Base-by-base conservation (phyloP, 2,329 filamentous ascomycete genomes). In the Pseudopyrenochaeta lycopersici region DNA sequence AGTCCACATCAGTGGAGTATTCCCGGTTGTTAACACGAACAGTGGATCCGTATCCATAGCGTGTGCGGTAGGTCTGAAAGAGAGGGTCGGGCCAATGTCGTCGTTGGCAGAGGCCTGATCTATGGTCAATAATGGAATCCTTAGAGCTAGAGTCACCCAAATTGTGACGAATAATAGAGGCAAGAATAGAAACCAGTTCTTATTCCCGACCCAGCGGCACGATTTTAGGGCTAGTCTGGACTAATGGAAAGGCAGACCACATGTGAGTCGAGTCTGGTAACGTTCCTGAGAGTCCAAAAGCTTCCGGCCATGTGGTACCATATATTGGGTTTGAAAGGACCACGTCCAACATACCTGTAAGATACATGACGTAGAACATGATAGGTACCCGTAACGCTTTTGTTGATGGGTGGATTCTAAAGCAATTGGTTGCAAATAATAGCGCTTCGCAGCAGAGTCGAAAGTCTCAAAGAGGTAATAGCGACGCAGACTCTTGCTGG, bases 1-100 rank as follows among this genome's bases (percentile, higher is more conserved):
- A 96, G 60, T 89, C 85, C 32, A 90, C 85, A 76, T 97, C 92
- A 38, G 93, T 97, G 76, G 93, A 91, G 80, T 97, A 98, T 81
- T 97, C 92, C 72, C 94, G 90, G 67, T 96, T 96, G 81, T 98
- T 97, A 75, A 98, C 94, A 60, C 95, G 86, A 52, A 97, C 94
- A 53, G 92, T 88, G 81, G 93, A 97, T 54, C 90, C 91, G 77
- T 89, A 96, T 73, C 93, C 93, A 67, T 82, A 85, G 62, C 83
- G 80, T 69, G 88, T 88, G 66, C 84, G 85, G 82, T 90, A 92
- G 70, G 88, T 89, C 78, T 95, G 90, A 83, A 96, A 98, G 74
- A 87, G 84, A 70, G 94, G 94, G 75, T 96, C 91, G 66, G 87
- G 88, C 94, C 94, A 98, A 78, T 92, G 91, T 77, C 94, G 92